Conservation (phyloP, 257 asterid genomes). For the Phtheirospermum japonicum region DNA sequence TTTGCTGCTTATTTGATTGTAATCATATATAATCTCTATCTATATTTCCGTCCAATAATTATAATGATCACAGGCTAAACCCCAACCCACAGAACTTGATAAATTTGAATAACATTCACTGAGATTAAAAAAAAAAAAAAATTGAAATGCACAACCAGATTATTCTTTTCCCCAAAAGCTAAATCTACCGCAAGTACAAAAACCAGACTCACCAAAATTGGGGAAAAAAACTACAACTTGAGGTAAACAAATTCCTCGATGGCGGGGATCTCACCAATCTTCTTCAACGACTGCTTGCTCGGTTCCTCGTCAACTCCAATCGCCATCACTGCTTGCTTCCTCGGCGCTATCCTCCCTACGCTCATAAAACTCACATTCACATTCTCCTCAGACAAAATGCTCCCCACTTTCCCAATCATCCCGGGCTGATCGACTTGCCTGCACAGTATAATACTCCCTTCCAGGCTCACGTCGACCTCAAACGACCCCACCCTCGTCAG, state of each 20-base stretch:
- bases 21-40: too few species aligned
- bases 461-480: constrained; percentile 91
- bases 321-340: constrained; percentile 93
- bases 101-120: not conserved
- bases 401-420: constrained; percentile 89
- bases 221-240: constrained; percentile 38
- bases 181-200: constrained; percentile 13
- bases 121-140: not conserved
- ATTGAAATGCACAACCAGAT: constrained; percentile 22
- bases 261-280: constrained; percentile 81
- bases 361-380: not conserved
- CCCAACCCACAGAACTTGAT: constrained; percentile 8
- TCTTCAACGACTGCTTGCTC: constrained; percentile 64
- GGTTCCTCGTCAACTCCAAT: constrained; percentile 95
- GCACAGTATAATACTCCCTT: constrained; percentile 85
- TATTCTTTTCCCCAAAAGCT: constrained; percentile 19
- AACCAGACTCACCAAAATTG: constrained; percentile 21
- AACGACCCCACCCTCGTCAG: constrained; percentile 82
- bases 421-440: constrained; percentile 98
- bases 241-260: constrained; percentile 85
- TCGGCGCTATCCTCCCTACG: constrained; percentile 46
- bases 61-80: not conserved
- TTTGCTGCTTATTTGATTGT: too few species aligned
- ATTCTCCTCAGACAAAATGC: constrained; percentile 67
- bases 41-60: not conserved